These are phyloP conservation scores for Pterocarpus macrocarpus DNA, from an alignment of 306 rosid species.

Conservation along the genomic window DNA sequence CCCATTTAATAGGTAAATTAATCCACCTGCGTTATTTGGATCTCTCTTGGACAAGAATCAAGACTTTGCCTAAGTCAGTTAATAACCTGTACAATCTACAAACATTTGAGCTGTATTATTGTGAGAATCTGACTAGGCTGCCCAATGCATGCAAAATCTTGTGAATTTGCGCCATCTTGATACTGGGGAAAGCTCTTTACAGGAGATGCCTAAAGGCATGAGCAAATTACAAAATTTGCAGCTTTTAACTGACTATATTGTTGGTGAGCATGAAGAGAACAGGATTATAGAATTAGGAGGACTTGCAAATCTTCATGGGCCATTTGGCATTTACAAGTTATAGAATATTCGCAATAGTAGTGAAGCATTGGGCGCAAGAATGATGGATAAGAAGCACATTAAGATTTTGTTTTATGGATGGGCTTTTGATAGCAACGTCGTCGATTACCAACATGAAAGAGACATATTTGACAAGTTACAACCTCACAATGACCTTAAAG, in stretches of 20 bases:
- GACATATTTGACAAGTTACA: conserved; percentile 9
- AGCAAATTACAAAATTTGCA: neutral
- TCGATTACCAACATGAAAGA: neutral
- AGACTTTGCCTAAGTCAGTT: neutral
- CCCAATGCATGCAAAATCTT: conserved; percentile 21
- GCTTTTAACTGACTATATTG: neutral
- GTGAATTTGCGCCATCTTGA: conserved; percentile 31
- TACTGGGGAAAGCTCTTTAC: neutral
- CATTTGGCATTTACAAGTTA: neutral
- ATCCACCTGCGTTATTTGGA: conserved; percentile 39
- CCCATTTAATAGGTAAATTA: neutral
- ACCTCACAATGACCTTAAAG: neutral
- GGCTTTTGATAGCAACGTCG: neutral
- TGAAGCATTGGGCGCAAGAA: neutral
- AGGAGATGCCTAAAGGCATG: conserved; percentile 3
- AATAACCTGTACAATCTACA: conserved; percentile 34
- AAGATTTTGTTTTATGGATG: neutral
- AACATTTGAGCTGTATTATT: neutral
- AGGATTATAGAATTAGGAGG: neutral
- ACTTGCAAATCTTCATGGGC: neutral
- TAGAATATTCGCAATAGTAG: neutral
- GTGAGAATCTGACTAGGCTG: neutral
- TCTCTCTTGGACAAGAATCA: neutral
- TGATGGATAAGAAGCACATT: neutral
- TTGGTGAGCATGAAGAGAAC: neutral